Evolutionary conservation across 2,329 filamentous ascomycete species (phyloP), one percentile per base, ranked within the genome.

Genomic region (Beauveria sp.): DNA sequence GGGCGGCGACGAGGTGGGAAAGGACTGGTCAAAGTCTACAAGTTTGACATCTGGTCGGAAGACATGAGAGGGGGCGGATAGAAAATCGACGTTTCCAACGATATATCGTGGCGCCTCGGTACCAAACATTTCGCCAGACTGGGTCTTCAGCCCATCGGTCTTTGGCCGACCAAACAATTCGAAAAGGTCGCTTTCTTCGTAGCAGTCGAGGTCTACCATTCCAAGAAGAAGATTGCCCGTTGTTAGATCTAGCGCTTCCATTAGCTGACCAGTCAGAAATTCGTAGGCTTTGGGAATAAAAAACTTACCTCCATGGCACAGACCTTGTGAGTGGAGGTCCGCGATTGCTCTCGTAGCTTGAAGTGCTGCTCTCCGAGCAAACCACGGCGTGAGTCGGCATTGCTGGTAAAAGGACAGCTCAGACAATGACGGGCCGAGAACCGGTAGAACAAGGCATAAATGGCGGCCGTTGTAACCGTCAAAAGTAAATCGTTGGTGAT

Each of bases 391-490:
- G 8, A 67, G 54, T 44, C 67, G 63, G 18, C 37, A 64, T 50
- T 57, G 26, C 34, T 64, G 53, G 22, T 40, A 12, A 20, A 52
- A 53, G 2, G 66, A 66, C 10, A 67, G 30, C n/a, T 58, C 46
- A 5, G 61, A 64, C 12, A 44, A 16, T 10, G 61, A 61, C 20
- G 69, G 66, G 14, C 69, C 66, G 5, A 68, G 55, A 40, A 68
- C 65, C 2, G 67, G 67, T 9, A 66, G 59, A n/a, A 70, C 67
- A 24, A 70, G 53, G 47, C 67, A 69, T 20, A 69, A 46, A 55
- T 70, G 69, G 14, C 28, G 43, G n/a, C 67, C 68, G 44, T 70
- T 70, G 41, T 67, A 66, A 1, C 67, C 67, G 7, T 68, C 61
- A 37, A 70, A 48, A 5, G 43, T 61, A 50, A 66, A 67, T 14